Evolutionary conservation across 176 grass and related monocot genomes (phyloP).

Genomic region (Carex parvula): DNA sequence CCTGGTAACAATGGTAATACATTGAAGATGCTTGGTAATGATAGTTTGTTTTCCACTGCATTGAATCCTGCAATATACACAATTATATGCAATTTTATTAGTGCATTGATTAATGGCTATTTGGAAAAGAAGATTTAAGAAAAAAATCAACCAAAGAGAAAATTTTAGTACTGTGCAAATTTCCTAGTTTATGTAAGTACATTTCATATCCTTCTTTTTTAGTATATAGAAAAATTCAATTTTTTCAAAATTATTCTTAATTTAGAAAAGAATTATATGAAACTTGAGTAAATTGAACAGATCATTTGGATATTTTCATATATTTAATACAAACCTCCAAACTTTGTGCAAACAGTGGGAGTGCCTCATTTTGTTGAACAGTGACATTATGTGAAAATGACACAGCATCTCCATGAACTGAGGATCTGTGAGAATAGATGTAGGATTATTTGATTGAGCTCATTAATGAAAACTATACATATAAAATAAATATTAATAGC

Average conservation of each 20-base stretch:
- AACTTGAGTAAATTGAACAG: neutral
- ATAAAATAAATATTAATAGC: neutral
- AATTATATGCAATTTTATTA: neutral
- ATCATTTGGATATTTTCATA: neutral
- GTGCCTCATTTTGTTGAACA: slow-evolving; percentile 22
- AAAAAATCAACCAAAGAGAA: neutral
- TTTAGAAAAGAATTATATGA: neutral
- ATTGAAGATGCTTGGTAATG: slow-evolving; percentile 17
- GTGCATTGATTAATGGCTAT: neutral
- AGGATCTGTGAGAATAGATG: slow-evolving; percentile 1
- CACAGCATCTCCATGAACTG: slow-evolving; percentile 7
- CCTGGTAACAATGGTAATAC: slow-evolving; percentile 11
- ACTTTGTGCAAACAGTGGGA: slow-evolving; percentile 22
- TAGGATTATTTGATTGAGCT: neutral
- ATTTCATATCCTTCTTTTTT: no score
- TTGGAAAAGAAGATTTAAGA: neutral
- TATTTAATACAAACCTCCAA: slow-evolving; percentile 26
- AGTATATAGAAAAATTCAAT: neutral
- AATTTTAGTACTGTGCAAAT: neutral
- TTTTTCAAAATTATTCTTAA: neutral
- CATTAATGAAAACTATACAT: neutral
- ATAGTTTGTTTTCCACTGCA: neutral
- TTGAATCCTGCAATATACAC: slow-evolving; percentile 11
- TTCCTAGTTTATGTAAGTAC: neutral
- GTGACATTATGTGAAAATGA: slow-evolving; percentile 18